Evolutionary conservation across 2,329 filamentous ascomycete genomes (phyloP), one percentile per base, ranked within the genome.

Genomic region (Xylariomycetidae sp.): DNA sequence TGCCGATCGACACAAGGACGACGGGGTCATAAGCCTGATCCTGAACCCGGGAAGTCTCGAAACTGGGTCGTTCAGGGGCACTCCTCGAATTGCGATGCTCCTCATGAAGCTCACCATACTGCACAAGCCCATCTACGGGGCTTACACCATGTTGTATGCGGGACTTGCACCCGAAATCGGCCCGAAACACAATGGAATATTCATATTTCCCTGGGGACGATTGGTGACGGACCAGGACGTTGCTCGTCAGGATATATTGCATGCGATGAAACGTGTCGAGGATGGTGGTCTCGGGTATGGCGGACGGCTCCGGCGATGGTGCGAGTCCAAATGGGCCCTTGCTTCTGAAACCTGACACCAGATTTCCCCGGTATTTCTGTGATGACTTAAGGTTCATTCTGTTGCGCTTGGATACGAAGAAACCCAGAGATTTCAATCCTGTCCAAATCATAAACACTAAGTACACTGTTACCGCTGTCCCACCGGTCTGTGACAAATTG

Each of bases 21-120:
- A 43, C 10, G 38, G 37, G 1, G 35, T 44, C 25, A 32, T 60
- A 19, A 55, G 48, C 31, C 43, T 60, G n/a, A 43, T 47, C 7
- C 41, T 53, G 19, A 59, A 60, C 39, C 59, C 60, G 0, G 61
- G 61, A 4, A 60, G 60, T 35, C 37, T 60, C 15, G 46, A 40
- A 18, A 47, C 54, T 1, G 48, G 50, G 18, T 19, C 34, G 8
- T 47, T 41, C 20, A 34, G 39, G 15, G 40, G 39, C 14, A 46
- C 44, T 19, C 16, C 44, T 18, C 25, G 31, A 6, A 7, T 38
- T 6, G 32, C 38, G 26, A 38, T 38, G 25, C 22, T 41, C 13
- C 15, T 45, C n/a, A 33, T 36, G 9, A 12, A 18, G 1, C 10
- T 35, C 9, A 16, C 33, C 6, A 42, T 42, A 26, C 26, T 43